phyloP scores from a whole-genome alignment of 2,329 filamentous ascomycete species.

The Tolypocladium pustulatum region DNA sequence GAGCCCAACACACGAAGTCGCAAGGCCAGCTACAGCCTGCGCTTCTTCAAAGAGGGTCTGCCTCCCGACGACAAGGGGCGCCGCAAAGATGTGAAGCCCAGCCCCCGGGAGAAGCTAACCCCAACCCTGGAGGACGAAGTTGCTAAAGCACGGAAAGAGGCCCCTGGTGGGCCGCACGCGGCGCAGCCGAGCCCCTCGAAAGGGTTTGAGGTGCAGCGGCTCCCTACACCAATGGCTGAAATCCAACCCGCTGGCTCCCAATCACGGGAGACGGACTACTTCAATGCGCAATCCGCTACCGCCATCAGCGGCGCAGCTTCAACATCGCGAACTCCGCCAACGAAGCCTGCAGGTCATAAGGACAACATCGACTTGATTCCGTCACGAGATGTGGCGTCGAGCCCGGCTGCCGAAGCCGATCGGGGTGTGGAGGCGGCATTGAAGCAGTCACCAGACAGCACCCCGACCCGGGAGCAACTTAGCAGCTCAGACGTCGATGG shows the following conservation, averaged over 20 bases:
- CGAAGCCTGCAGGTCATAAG: slow-evolving; percentile 10
- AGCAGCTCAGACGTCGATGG: slow-evolving; percentile 15
- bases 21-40: slow-evolving; percentile 56
- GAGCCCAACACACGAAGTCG: slow-evolving; percentile 55
- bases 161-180: background rate
- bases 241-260: background rate
- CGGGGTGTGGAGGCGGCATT: slow-evolving; percentile 15
- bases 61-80: slow-evolving; percentile 46
- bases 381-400: slow-evolving; percentile 14
- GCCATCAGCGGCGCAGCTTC: slow-evolving; percentile 1
- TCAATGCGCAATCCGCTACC: slow-evolving; percentile 8
- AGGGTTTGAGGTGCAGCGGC: background rate
- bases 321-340: slow-evolving; percentile 8
- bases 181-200: background rate
- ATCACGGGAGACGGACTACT: slow-evolving; percentile 4
- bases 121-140: slow-evolving; percentile 22
- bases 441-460: slow-evolving; percentile 27
- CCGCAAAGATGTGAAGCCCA: slow-evolving; percentile 34
- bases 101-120: slow-evolving; percentile 29
- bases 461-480: slow-evolving; percentile 25
- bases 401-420: slow-evolving; percentile 12
- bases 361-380: slow-evolving; percentile 10
- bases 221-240: background rate
- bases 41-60: slow-evolving; percentile 57
- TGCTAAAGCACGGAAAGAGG: background rate